Conservation (phyloP, 345 rosid genomes). For the Arabidopsis suecica region DNA sequence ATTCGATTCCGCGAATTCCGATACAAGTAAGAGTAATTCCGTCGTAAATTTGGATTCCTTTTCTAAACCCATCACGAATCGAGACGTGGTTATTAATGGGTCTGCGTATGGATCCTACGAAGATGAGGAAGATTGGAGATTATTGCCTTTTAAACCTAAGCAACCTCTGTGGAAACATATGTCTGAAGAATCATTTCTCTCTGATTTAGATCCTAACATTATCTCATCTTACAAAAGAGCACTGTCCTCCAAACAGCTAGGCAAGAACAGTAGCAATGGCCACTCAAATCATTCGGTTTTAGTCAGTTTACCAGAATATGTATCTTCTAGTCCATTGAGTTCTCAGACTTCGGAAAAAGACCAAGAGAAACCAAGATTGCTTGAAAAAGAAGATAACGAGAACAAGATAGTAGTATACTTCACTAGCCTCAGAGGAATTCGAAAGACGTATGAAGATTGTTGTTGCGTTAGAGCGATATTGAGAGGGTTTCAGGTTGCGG, state of each 20-base stretch:
- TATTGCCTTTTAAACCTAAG: slow-evolving; percentile 26
- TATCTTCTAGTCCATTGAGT: slow-evolving; percentile 38
- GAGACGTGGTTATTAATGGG: slow-evolving; percentile 29
- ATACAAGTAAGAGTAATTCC: slow-evolving; percentile 40
- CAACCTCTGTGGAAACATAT: slow-evolving; percentile 72
- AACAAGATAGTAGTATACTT: slow-evolving; percentile 62
- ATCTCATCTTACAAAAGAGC: slow-evolving; percentile 69
- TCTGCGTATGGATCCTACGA: slow-evolving; percentile 33
- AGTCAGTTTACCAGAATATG: slow-evolving; percentile 26
- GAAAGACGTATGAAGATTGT: slow-evolving; percentile 87
- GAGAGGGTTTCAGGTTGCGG: slow-evolving; percentile 59
- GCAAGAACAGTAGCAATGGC: slow-evolving; percentile 34
- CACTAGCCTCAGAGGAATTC: slow-evolving; percentile 82
- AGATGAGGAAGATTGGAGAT: slow-evolving; percentile 35
- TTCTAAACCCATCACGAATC: slow-evolving; percentile 38
- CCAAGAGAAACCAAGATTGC: slow-evolving; percentile 26
- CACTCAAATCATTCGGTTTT: slow-evolving; percentile 20
- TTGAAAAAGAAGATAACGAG: slow-evolving; percentile 39
- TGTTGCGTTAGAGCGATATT: slow-evolving; percentile 67
- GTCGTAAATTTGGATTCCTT: slow-evolving; percentile 1
- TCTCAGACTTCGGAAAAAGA: slow-evolving; percentile 32
- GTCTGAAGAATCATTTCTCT: slow-evolving; percentile 68
- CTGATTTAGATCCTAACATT: slow-evolving; percentile 64
- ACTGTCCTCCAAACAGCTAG: slow-evolving; percentile 58
- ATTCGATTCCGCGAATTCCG: slow-evolving; percentile 24